Evolutionary conservation across 345 rosid species (phyloP), one percentile per base, ranked within the genome.

Genomic region (Conringia planisiliqua): DNA sequence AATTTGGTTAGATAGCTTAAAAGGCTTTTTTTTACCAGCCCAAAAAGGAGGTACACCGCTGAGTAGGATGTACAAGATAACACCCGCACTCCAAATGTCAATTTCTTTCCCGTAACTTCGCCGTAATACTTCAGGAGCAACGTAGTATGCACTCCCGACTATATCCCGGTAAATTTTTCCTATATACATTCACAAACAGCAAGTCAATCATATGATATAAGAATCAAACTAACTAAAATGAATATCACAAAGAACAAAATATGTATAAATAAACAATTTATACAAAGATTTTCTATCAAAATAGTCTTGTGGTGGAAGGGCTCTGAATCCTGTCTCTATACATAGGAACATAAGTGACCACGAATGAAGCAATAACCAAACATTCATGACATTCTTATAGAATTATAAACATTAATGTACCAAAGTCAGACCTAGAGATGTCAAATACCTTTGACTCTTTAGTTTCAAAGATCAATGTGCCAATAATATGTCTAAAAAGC

Each of bases 41-140:
- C 97, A 90, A 83, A 94, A 94, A 42, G 98, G 98, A 79, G 98
- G 97, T 39, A 88, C 93, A 3, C 96, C 97, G 32, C 97, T 86
- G 42, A 94, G 92, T 50, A 94, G 92, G 79, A 94, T 87, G 70
- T 94, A 94, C 52, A 90, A 74, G 42, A 94, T 90, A 68, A 94
- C 88, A 26, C 96, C 96, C 18, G 95, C 98, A 82, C 97, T 91
- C 98, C 98, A 94, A 55, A 90, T 64, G 67, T 94, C 97, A 10
- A 90, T 91, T 78, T 94, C 98, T 84, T 90, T 91, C 43, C 98
- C 97, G 22, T 94, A 94, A 36, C 87, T 84, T 61, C 97, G 88
- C 12, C 68, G 79, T 66, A 94, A 72, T 16, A 94, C 98, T 81
- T 90, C 97, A 62, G 97, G 97, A 73, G 98, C 98, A 82, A 94